These are phyloP conservation scores for Breviolum minutum DNA, from an alignment of 73 alveolate genomes.

Conservation along the genomic window DNA sequence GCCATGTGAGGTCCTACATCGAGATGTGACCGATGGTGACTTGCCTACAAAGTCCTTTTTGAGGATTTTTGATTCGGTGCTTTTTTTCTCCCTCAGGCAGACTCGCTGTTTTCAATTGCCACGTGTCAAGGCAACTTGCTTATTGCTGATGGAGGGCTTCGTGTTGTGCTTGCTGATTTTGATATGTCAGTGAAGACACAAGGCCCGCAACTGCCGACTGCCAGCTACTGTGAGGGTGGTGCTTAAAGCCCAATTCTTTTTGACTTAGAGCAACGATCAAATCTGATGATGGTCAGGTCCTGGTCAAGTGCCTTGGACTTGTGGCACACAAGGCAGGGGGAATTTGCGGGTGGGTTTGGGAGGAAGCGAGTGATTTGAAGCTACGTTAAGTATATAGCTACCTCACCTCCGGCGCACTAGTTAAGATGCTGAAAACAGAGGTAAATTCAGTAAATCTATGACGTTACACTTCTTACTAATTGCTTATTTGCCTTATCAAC, in stretches of 20 bases:
- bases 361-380: not conserved
- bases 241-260: not conserved
- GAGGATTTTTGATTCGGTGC: not conserved
- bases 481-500: no score
- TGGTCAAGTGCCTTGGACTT: conserved; percentile 26
- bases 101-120: not conserved
- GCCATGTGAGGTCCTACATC: conserved; percentile 16
- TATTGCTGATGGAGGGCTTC: conserved; percentile 39
- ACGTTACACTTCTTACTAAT: no score
- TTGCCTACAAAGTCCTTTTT: not conserved
- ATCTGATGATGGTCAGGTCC: not conserved
- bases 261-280: not conserved
- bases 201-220: not conserved
- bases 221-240: no score
- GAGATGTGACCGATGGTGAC: conserved; percentile 41
- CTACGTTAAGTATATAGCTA: no score
- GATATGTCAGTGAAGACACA: conserved; percentile 29
- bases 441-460: no score
- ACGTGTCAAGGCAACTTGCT: conserved; percentile 22
- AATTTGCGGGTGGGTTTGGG: not conserved
- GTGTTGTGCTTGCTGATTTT: conserved; percentile 23
- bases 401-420: no score
- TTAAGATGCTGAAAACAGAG: no score
- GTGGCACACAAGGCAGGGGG: conserved; percentile 38
- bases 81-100: no score